phyloP scores from a whole-genome alignment of 257 asterid genomes.

The Coffea canephora region DNA sequence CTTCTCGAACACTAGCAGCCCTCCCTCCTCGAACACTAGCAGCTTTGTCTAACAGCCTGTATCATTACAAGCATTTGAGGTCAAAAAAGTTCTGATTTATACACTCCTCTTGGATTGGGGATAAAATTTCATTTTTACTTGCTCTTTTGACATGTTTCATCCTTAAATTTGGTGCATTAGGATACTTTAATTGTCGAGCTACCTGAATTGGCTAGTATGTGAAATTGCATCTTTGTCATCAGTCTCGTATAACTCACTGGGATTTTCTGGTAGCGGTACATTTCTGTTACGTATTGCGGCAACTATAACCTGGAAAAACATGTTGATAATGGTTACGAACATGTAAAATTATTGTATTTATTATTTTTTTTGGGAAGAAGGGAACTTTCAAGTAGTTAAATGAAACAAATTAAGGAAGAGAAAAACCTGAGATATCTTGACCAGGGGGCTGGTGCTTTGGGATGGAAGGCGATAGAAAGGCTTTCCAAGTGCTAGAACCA shows the following conservation, averaged over 20 bases:
- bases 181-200: neutral
- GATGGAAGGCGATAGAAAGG: constrained; percentile 37
- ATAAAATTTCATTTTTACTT: neutral
- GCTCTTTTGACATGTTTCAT: neutral
- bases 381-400: neutral
- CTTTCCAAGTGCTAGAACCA: constrained; percentile 43
- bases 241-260: constrained; percentile 2
- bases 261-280: constrained; percentile 22
- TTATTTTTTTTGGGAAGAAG: too few relatives aligned
- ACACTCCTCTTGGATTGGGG: neutral
- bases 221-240: constrained; percentile 1
- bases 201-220: constrained; percentile 18
- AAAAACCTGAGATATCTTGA: constrained; percentile 40
- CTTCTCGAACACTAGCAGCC: constrained; percentile 28
- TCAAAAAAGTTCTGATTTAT: neutral
- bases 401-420: neutral
- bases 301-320: constrained; percentile 33
- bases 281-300: constrained; percentile 37
- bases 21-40: constrained; percentile 19
- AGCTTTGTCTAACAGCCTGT: constrained; percentile 45
- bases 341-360: neutral
- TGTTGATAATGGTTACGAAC: neutral
- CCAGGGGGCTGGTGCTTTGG: constrained; percentile 33
- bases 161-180: too few relatives aligned
- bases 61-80: neutral